These are phyloP conservation scores for Verticillium zaregamsianum DNA, from an alignment of 2,329 filamentous ascomycete species.

Conservation along the genomic window DNA sequence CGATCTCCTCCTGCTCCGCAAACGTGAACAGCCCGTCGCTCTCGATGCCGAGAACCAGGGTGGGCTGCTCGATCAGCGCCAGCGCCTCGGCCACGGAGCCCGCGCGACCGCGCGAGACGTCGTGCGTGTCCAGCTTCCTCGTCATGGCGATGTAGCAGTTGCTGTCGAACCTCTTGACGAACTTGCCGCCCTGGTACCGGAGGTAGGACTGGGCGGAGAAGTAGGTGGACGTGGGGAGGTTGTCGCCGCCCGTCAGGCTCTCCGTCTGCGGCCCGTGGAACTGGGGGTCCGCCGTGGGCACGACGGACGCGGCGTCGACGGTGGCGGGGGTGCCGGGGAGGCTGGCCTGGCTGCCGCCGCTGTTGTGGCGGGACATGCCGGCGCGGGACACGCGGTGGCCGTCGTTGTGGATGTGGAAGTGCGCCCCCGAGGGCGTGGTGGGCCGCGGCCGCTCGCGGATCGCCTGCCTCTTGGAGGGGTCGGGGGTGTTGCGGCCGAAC, in stretches of 20 bases:
- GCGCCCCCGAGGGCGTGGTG: slow-evolving; percentile 62
- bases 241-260: slow-evolving; percentile 47
- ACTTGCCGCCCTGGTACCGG: slow-evolving; percentile 93
- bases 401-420: slow-evolving; percentile 81
- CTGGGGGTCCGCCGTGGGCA: slow-evolving; percentile 54
- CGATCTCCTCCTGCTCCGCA: slow-evolving; percentile 91
- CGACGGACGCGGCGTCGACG: slow-evolving; percentile 14
- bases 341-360: slow-evolving; percentile 20
- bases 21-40: slow-evolving; percentile 96
- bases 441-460: slow-evolving; percentile 66
- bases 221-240: slow-evolving; percentile 67
- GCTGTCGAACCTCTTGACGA: slow-evolving; percentile 93
- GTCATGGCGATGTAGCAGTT: slow-evolving; percentile 99
- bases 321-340: not conserved
- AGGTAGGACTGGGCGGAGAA: slow-evolving; percentile 98
- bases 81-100: slow-evolving; percentile 68
- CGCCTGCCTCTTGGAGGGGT: slow-evolving; percentile 76
- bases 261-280: slow-evolving; percentile 59
- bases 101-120: slow-evolving; percentile 78
- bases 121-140: slow-evolving; percentile 94
- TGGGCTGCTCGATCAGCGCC: slow-evolving; percentile 79
- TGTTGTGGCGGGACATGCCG: slow-evolving; percentile 43
- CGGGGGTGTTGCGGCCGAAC: slow-evolving; percentile 89
- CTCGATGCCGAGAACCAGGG: slow-evolving; percentile 89
- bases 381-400: slow-evolving; percentile 63